Conservation (phyloP, 2,329 filamentous ascomycete genomes). For the Elsinoe batatas region DNA sequence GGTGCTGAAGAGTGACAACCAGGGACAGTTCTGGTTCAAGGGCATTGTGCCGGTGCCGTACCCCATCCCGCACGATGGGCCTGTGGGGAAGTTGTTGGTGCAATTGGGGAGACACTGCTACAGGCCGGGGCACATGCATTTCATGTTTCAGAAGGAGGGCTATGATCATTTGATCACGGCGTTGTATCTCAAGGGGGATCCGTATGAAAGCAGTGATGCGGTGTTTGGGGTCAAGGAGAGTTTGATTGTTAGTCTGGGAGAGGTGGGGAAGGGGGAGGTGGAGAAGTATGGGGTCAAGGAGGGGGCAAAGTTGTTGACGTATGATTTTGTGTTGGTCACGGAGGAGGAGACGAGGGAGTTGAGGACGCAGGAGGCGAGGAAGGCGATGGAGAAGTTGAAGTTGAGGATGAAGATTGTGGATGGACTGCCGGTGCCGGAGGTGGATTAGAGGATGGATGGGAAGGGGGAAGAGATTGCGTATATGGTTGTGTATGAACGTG, state of each 20-base stretch:
- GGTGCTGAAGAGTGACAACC: constrained; percentile 56
- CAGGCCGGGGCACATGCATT: constrained; percentile 72
- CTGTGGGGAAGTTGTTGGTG: constrained; percentile 63
- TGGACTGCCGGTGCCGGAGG: constrained; percentile 65
- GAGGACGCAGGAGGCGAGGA: constrained; percentile 55
- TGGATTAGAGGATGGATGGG: constrained; percentile 34
- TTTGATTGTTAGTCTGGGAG: constrained; percentile 56
- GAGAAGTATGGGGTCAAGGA: constrained; percentile 53
- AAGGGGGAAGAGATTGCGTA: neutral
- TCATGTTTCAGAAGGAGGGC: constrained; percentile 75
- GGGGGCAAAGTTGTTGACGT: constrained; percentile 44
- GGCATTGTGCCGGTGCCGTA: constrained; percentile 79
- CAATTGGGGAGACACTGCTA: constrained; percentile 63
- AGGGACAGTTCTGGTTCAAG: constrained; percentile 76
- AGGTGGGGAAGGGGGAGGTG: constrained; percentile 45
- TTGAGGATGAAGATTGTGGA: constrained; percentile 63
- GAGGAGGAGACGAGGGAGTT: constrained; percentile 58
- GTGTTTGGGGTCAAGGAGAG: constrained; percentile 83
- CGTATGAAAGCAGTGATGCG: constrained; percentile 73
- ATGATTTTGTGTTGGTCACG: constrained; percentile 70
- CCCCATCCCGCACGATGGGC: constrained; percentile 74
- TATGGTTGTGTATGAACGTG: neutral
- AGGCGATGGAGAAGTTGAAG: constrained; percentile 58
- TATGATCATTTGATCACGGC: constrained; percentile 80
- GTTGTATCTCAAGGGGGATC: constrained; percentile 66